phyloP scores from a whole-genome alignment of 2,329 filamentous ascomycete species.

The Lasiodiplodia citricola region DNA sequence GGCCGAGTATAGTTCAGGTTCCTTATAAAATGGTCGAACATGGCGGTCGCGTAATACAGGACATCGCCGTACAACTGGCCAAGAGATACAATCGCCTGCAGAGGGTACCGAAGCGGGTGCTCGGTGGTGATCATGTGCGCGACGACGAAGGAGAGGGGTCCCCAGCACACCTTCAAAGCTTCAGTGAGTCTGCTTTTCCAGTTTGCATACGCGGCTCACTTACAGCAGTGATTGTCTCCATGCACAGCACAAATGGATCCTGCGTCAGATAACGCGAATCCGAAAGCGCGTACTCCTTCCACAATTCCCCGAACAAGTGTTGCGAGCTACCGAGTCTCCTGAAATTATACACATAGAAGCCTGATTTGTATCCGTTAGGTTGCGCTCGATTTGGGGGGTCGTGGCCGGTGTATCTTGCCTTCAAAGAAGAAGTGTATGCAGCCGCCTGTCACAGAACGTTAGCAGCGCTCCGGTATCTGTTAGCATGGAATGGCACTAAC shows the following conservation, averaged over 20 bases:
- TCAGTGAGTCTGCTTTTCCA: background rate
- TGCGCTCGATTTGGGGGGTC: background rate
- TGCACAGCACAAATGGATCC: constrained; percentile 83
- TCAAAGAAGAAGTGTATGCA: constrained; percentile 83
- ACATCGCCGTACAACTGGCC: constrained; percentile 69
- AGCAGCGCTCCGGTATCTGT: background rate
- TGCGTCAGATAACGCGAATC: constrained; percentile 86
- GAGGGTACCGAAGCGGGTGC: constrained; percentile 62
- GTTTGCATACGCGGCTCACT: background rate
- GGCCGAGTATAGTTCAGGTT: constrained; percentile 63
- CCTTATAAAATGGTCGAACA: constrained; percentile 64
- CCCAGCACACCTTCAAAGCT: constrained; percentile 61
- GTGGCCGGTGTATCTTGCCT: constrained; percentile 51
- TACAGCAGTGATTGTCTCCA: constrained; percentile 79
- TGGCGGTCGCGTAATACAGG: constrained; percentile 67
- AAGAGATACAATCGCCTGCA: constrained; percentile 66
- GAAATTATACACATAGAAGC: constrained; percentile 70
- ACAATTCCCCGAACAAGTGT: constrained; percentile 80
- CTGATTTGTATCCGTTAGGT: constrained; percentile 10
- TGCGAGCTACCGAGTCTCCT: constrained; percentile 68
- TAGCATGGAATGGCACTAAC: constrained; percentile 50
- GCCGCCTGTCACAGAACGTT: constrained; percentile 53
- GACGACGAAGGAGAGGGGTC: constrained; percentile 64
- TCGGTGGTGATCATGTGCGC: constrained; percentile 60
- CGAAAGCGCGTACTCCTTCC: constrained; percentile 90